Percentiles rank a stretch among this genome's conserved stretches.
phyloP scores from a whole-genome alignment of 768 basidiomycete genomes.

The Pisolithus marmoratus region DNA sequence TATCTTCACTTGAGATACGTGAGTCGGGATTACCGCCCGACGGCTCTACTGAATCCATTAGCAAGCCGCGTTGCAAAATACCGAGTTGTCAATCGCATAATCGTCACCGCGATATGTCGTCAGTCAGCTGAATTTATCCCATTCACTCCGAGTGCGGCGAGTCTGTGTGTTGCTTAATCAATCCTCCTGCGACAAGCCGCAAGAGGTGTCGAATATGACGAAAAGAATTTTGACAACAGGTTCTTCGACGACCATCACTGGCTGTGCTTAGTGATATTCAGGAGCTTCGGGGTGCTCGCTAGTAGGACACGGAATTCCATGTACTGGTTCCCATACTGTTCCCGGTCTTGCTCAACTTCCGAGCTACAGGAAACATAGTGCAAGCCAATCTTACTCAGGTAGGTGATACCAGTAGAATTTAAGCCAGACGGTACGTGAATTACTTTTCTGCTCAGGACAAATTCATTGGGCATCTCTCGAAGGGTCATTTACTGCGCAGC shows the following conservation, averaged over 20 bases:
- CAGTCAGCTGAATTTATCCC: too few species aligned
- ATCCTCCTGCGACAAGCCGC: too few species aligned
- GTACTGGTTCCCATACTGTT: slow-evolving; percentile 37
- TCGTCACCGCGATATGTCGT: too few species aligned
- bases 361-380: slow-evolving; percentile 45
- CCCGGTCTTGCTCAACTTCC: slow-evolving; percentile 71
- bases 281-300: slow-evolving; percentile 93
- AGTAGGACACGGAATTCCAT: slow-evolving; percentile 63
- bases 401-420: slow-evolving; percentile 47
- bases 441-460: neutral
- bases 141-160: too few species aligned
- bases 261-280: slow-evolving; percentile 21
- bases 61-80: too few species aligned
- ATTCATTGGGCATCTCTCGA: slow-evolving; percentile 21
- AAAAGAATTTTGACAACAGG: slow-evolving; percentile 1
- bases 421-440: slow-evolving; percentile 62
- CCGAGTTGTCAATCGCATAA: too few species aligned
- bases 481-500: slow-evolving; percentile 96
- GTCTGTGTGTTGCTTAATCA: too few species aligned
- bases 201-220: neutral
- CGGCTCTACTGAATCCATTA: too few species aligned
- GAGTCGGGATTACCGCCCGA: too few species aligned
- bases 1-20: too few species aligned
- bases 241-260: neutral
- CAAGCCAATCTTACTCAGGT: slow-evolving; percentile 67